Conservation (phyloP, 78 protist genomes). For the Cyanophora paradoxa region DNA sequence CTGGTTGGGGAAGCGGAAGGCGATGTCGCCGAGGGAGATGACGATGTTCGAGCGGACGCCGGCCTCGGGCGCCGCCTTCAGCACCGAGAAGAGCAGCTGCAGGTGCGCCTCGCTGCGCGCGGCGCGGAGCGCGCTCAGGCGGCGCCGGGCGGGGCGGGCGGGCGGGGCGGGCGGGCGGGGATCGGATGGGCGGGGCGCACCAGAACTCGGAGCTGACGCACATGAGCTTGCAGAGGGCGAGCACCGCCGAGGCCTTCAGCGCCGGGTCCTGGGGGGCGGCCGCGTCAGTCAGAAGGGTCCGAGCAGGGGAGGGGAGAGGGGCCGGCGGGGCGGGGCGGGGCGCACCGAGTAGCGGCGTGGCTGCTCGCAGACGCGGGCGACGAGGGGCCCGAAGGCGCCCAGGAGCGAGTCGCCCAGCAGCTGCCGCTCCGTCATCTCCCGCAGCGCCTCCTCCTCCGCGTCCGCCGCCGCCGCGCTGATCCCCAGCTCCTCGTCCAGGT, state of each 20-base stretch:
- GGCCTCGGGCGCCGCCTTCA: conserved; percentile 13
- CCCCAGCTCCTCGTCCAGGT: conserved; percentile 69
- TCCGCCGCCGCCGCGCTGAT: too few relatives aligned
- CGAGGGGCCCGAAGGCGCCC: conserved; percentile 38
- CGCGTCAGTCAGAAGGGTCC: too few relatives aligned
- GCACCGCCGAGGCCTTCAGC: too few relatives aligned
- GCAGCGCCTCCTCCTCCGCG: too few relatives aligned
- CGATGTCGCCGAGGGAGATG: conserved; percentile 84
- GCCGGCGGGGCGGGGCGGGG: too few relatives aligned
- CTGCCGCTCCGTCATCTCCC: too few relatives aligned
- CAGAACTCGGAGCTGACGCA: conserved; percentile 30
- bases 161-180: conserved; percentile 15
- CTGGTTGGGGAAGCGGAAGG: conserved; percentile 38
- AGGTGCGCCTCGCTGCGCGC: conserved; percentile 20
- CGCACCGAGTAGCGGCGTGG: too few relatives aligned
- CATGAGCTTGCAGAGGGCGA: conserved; percentile 65
- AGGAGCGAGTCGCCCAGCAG: conserved; percentile 25
- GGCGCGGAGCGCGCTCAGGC: too few relatives aligned
- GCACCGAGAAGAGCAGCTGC: conserved; percentile 18
- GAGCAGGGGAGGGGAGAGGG: too few relatives aligned
- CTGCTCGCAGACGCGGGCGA: conserved; percentile 35
- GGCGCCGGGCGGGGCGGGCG: not conserved
- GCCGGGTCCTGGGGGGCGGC: too few relatives aligned
- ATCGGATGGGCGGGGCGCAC: conserved; percentile 50
- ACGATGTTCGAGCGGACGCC: conserved; percentile 65